Percentiles rank a stretch among this genome's conserved stretches.
Conservation (phyloP, 2,329 filamentous ascomycete species). For the Colletotrichum filicis region DNA sequence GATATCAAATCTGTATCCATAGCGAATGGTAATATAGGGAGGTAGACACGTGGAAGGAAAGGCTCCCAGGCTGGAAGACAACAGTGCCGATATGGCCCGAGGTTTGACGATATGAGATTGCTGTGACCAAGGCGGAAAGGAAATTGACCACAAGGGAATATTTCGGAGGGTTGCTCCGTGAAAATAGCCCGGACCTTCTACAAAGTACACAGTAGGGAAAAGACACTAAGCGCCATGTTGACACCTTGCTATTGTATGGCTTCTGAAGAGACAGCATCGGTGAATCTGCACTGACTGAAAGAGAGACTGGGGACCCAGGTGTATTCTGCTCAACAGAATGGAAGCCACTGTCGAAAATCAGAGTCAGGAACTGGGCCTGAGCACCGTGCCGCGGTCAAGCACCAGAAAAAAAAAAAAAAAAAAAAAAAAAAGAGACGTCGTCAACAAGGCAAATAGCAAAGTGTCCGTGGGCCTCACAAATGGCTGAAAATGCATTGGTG, state of each 20-base stretch:
- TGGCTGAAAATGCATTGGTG: constrained; percentile 30
- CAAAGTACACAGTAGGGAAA: background rate
- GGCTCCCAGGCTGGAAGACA: background rate
- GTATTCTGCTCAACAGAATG: constrained; percentile 14
- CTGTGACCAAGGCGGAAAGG: background rate
- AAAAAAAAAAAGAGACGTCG: background rate
- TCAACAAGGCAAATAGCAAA: constrained; percentile 18
- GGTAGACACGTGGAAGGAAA: background rate
- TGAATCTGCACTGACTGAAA: background rate
- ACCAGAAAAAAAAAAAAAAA: too few relatives aligned
- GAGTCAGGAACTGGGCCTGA: constrained; percentile 1
- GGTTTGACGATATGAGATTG: background rate
- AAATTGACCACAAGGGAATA: constrained; percentile 5
- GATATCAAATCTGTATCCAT: background rate
- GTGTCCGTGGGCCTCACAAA: background rate
- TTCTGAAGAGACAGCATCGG: background rate
- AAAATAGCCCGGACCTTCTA: background rate
- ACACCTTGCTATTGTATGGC: background rate
- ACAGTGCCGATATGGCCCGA: constrained; percentile 10
- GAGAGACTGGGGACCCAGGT: background rate
- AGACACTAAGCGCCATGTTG: background rate
- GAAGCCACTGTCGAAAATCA: constrained; percentile 10
- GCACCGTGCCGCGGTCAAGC: background rate
- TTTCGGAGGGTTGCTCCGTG: constrained; percentile 27
- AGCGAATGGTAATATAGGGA: background rate